Percentiles rank a stretch among this genome's conserved stretches.
These are phyloP conservation scores for Fusarium chuoi DNA, from an alignment of 2,329 filamentous ascomycete species.

Conservation along the genomic window DNA sequence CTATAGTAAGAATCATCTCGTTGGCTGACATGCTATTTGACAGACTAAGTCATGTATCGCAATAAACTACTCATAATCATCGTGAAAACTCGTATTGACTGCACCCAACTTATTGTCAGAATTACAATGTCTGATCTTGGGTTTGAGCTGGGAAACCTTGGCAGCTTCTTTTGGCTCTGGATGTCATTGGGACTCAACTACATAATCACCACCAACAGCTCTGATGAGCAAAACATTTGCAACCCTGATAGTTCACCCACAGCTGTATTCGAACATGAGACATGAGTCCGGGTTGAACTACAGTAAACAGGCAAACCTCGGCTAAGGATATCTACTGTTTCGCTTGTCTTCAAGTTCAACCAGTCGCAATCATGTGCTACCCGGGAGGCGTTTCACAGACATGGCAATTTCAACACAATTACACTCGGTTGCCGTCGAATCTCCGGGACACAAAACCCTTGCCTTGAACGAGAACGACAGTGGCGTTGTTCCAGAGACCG, in stretches of 20 bases:
- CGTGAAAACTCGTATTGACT: neutral
- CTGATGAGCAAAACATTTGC: neutral
- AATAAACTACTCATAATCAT: neutral
- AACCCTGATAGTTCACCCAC: neutral
- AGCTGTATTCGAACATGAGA: neutral
- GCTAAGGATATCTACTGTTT: constrained; percentile 1
- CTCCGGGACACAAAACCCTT: neutral
- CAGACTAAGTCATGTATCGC: neutral
- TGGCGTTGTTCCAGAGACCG: constrained; percentile 4
- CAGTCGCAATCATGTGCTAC: constrained; percentile 35
- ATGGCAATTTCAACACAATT: neutral
- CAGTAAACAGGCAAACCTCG: constrained; percentile 1
- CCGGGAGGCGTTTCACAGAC: constrained; percentile 30
- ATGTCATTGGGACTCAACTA: neutral
- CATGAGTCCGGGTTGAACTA: neutral
- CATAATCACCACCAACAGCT: too few relatives aligned
- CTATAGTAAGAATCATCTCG: neutral
- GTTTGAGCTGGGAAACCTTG: neutral
- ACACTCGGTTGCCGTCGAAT: neutral
- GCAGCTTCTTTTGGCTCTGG: neutral
- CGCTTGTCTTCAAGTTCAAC: constrained; percentile 12
- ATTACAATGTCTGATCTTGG: neutral
- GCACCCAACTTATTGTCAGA: too few relatives aligned
- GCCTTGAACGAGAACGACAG: neutral
- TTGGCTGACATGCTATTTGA: constrained; percentile 2